A percentile compares a stretch with the other conserved stretches of the same genome.
Conservation (phyloP, 2,329 filamentous ascomycete species). For the Calycina marina region DNA sequence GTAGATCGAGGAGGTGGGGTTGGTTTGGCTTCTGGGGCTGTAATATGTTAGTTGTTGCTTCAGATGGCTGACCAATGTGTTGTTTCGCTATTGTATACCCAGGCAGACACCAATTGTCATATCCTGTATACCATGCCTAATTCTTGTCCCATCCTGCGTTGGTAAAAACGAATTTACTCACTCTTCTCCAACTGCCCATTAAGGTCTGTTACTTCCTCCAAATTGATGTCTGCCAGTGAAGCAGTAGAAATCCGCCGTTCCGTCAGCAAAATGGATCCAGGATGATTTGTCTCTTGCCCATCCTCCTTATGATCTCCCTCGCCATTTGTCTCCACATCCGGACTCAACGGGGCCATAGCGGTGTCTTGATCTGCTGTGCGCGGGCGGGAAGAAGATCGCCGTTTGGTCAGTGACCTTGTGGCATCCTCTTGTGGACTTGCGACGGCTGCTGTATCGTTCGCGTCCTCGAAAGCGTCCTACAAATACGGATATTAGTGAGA, state of each 20-base stretch:
- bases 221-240: slow-evolving; percentile 48
- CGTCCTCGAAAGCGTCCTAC: slow-evolving; percentile 75
- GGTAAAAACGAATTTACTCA: no score
- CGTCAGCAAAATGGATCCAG: slow-evolving; percentile 33
- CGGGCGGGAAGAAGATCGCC: slow-evolving; percentile 23
- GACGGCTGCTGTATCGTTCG: slow-evolving; percentile 36
- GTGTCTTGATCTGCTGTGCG: slow-evolving; percentile 16
- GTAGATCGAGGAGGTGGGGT: slow-evolving; percentile 16
- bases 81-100: no score
- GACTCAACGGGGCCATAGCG: slow-evolving; percentile 10
- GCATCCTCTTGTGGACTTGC: slow-evolving; percentile 11
- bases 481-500: slow-evolving; percentile 4
- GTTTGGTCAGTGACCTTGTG: slow-evolving; percentile 26
- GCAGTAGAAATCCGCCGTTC: slow-evolving; percentile 38
- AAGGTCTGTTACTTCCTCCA: slow-evolving; percentile 37
- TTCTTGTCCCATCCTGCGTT: no score
- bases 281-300: slow-evolving; percentile 15
- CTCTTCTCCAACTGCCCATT: background rate
- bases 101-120: no score
- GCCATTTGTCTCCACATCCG: slow-evolving; percentile 8
- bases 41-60: slow-evolving; percentile 7
- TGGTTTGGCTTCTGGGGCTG: slow-evolving; percentile 19
- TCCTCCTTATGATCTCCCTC: slow-evolving; percentile 17
- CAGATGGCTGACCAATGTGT: no score
- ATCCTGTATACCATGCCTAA: no score